phyloP scores from a whole-genome alignment of 2,329 filamentous ascomycete genomes.

The Trichoderma gracile region DNA sequence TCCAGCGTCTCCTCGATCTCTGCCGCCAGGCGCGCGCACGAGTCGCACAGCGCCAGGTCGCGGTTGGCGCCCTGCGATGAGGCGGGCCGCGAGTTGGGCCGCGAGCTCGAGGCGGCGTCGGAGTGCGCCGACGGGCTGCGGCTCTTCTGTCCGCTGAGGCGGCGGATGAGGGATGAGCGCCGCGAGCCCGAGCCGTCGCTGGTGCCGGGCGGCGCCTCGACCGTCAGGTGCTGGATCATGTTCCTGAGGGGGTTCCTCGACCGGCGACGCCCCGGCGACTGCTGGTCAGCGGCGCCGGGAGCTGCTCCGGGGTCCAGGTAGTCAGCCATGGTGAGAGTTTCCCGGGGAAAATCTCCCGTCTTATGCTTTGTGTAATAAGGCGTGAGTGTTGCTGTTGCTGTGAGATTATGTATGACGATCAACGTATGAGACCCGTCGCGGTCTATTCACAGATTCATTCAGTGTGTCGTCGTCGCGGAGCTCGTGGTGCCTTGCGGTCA shows the following conservation, averaged over 20 bases:
- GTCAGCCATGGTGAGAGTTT: slow-evolving; percentile 34
- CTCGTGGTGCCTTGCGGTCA: no score
- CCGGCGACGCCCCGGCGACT: slow-evolving; percentile 36
- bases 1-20: slow-evolving; percentile 40
- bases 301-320: slow-evolving; percentile 33
- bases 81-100: slow-evolving; percentile 29
- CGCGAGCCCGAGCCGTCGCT: slow-evolving; percentile 34
- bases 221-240: slow-evolving; percentile 43
- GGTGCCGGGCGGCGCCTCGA: slow-evolving; percentile 34
- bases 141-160: slow-evolving; percentile 41
- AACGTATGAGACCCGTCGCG: no score
- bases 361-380: not conserved
- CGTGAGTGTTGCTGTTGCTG: not conserved
- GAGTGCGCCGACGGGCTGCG: slow-evolving; percentile 41
- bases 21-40: slow-evolving; percentile 38
- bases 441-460: no score
- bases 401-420: not conserved
- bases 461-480: no score
- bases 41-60: slow-evolving; percentile 37
- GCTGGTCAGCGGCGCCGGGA: slow-evolving; percentile 28
- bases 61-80: slow-evolving; percentile 29
- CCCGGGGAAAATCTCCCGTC: not conserved
- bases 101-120: slow-evolving; percentile 31
- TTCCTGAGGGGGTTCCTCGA: slow-evolving; percentile 41
- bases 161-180: slow-evolving; percentile 40